Conservation (phyloP, 345 rosid species). For the Citrus mangshanensis region DNA sequence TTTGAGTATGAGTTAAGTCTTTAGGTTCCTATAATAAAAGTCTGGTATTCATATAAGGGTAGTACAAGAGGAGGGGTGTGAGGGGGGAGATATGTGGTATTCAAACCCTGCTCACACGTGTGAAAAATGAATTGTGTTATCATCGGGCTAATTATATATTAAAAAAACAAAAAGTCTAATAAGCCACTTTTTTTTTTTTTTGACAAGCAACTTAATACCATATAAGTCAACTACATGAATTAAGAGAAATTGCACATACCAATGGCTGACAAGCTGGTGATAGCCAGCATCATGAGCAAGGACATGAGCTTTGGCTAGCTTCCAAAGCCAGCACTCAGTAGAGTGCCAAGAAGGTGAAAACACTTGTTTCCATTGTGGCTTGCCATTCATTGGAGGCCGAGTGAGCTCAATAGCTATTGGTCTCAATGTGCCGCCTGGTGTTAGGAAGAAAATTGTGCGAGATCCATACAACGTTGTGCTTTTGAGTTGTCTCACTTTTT, state of each 20-base stretch:
- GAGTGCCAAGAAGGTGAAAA: conserved; percentile 39
- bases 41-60: too few species aligned
- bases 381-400: conserved; percentile 52
- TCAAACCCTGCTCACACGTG: too few species aligned
- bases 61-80: too few species aligned
- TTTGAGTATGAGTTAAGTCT: too few species aligned
- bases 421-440: conserved; percentile 44
- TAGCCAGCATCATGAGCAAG: conserved; percentile 65
- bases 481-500: conserved; percentile 53
- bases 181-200: too few species aligned
- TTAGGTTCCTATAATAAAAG: too few species aligned
- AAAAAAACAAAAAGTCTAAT: too few species aligned
- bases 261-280: conserved; percentile 75
- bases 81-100: too few species aligned
- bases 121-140: too few species aligned
- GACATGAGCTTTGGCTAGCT: conserved; percentile 65
- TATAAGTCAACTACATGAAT: too few species aligned
- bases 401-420: conserved; percentile 67
- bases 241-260: conserved; percentile 31
- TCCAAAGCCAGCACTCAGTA: conserved; percentile 72
- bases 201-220: too few species aligned
- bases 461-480: conserved; percentile 64
- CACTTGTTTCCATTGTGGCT: conserved; percentile 64
- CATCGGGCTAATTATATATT: too few species aligned
- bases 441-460: conserved; percentile 58